These are phyloP conservation scores for Stylonectria norvegica DNA, from an alignment of 2,329 filamentous ascomycete species.

Conservation along the genomic window DNA sequence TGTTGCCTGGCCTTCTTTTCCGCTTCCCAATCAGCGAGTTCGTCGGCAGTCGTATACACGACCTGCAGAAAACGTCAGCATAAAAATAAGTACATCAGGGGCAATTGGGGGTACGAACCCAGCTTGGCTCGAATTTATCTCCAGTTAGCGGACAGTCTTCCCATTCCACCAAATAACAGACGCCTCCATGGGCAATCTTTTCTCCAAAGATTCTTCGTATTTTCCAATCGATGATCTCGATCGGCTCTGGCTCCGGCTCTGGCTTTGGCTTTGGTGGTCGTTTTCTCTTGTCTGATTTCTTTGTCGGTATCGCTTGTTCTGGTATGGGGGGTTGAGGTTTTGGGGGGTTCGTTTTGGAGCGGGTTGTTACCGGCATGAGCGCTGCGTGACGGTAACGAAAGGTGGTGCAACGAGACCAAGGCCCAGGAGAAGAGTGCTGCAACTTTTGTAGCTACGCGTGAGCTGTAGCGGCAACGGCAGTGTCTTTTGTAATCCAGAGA, in stretches of 20 bases:
- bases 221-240: too few species aligned
- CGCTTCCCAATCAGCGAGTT: conserved; percentile 33
- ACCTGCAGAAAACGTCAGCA: conserved; percentile 25
- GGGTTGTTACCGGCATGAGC: too few species aligned
- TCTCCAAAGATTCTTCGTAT: conserved; percentile 38
- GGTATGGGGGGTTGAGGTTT: too few species aligned
- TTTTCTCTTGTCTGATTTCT: too few species aligned
- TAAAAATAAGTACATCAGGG: conserved; percentile 4
- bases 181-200: conserved; percentile 20
- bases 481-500: conserved; percentile 4
- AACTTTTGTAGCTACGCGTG: not conserved
- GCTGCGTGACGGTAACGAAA: too few species aligned
- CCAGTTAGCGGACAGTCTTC: conserved; percentile 30
- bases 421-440: too few species aligned
- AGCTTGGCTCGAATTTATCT: conserved; percentile 32
- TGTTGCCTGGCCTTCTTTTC: conserved; percentile 11
- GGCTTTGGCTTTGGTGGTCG: too few species aligned
- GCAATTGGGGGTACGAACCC: conserved; percentile 26
- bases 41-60: conserved; percentile 30
- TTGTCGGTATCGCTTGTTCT: too few species aligned
- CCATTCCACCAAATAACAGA: conserved; percentile 40
- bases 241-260: too few species aligned
- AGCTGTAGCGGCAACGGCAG: not conserved
- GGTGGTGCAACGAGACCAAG: too few species aligned
- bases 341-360: too few species aligned